These are phyloP conservation scores for Colletotrichum orchidophilum DNA, from an alignment of 2,329 filamentous ascomycete genomes.

Conservation along the genomic window DNA sequence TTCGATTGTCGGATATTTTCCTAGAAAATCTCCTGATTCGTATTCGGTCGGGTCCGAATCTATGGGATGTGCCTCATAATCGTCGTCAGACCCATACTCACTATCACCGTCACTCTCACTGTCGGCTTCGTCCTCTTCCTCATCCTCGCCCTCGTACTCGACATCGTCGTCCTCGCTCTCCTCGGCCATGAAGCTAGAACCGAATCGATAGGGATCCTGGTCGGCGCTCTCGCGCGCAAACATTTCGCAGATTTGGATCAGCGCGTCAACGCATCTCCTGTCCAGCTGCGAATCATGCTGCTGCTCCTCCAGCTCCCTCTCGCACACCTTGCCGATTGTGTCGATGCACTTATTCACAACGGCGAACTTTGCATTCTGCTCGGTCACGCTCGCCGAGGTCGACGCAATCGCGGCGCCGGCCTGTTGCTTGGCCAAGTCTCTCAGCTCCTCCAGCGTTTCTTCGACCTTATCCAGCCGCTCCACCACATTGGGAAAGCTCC, in stretches of 20 bases:
- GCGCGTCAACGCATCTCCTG: constrained; percentile 11
- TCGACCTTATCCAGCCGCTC: constrained; percentile 11
- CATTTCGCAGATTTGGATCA: constrained; percentile 28
- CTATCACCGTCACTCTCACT: neutral
- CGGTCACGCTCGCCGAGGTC: neutral
- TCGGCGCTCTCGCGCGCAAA: constrained; percentile 24
- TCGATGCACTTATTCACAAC: constrained; percentile 26
- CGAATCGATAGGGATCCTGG: constrained; percentile 5
- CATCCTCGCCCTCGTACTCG: constrained; percentile 9
- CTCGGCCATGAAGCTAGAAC: neutral
- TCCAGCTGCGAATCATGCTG: neutral
- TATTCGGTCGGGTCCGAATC: constrained; percentile 8
- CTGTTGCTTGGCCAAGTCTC: constrained; percentile 16
- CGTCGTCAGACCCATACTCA: neutral
- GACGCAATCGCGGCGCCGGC: constrained; percentile 7
- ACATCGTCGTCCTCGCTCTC: constrained; percentile 24
- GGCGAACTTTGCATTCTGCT: constrained; percentile 6
- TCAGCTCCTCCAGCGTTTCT: constrained; percentile 18
- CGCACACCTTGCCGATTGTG: constrained; percentile 19
- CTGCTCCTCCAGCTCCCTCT: constrained; percentile 6
- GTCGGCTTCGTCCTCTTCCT: neutral
- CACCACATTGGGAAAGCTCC: neutral
- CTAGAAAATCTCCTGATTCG: constrained; percentile 13
- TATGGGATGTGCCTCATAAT: neutral
- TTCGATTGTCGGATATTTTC: neutral